Evolutionary conservation across 140 eudicot genomes (phyloP), one percentile per base, ranked within the genome.

Genomic region (Ambrosia hybrid): DNA sequence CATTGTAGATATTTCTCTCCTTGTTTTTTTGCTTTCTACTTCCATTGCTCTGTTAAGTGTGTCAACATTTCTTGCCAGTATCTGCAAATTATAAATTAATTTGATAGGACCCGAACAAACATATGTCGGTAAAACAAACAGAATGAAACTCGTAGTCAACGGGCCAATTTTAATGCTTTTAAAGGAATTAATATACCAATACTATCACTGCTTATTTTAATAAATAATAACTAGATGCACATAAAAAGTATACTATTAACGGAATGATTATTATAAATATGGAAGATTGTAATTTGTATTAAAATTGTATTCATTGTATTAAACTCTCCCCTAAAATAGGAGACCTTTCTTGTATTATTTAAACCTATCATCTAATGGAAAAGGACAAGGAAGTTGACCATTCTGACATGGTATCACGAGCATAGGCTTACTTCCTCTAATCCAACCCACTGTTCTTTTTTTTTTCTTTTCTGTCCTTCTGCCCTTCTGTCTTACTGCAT

Each of bases 11-110:
- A 88, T 78, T 76, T 94, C 96, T 74, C 99, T 88, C 70, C 96
- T 82, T 86, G 87, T 94, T 71, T 79, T 94, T 80, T 94, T 94
- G 17, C 90, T 77, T 81, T 90, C 99, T 38, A 86, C 88, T 84
- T 90, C 99, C 87, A 90, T 90, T 51, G 99, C 97, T 65, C 77
- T 86, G 75, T 78, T 90, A 63, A 94, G 72, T 58, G 96, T 94
- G 67, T 94, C 97, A 30, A 94, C 96, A 73, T 90, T 94, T 72
- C 80, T 94, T 37, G 86, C 79, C 85, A 90, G 71, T 74, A 90
- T 83, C 99, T 94, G 85, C 45, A 61, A 34, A 58, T 52, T 51
- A 43, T 48, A 57, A 68, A 63, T 36, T 37, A 41, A 3, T 39
- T 38, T 51, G n/a, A 41, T 53, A 52, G 48, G 48, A 38, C 10